A percentile compares a stretch with the other conserved stretches of the same genome.
Evolutionary conservation across 345 rosid genomes (phyloP).

Genomic region (Nephelium lappaceum): DNA sequence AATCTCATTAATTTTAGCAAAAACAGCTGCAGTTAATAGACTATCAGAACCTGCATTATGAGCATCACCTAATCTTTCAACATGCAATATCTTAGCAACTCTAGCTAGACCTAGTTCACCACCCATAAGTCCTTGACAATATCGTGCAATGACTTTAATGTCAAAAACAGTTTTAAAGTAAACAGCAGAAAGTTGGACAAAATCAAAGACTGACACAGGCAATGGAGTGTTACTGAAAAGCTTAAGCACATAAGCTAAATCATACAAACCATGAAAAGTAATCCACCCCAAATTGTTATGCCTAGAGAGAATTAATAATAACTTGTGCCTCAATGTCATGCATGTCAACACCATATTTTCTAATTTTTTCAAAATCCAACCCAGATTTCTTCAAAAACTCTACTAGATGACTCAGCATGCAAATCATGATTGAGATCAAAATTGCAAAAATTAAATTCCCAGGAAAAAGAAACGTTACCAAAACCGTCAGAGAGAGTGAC

Average conservation of each 20-base stretch:
- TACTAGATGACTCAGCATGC: background rate
- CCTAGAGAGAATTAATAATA: background rate
- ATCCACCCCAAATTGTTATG: background rate
- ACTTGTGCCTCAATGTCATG: background rate
- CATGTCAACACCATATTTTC: background rate
- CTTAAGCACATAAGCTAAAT: background rate
- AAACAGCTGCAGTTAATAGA: too few relatives aligned
- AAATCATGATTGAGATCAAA: background rate
- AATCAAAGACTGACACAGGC: background rate
- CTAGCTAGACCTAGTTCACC: too few relatives aligned
- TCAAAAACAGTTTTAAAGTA: too few relatives aligned
- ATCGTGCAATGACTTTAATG: too few relatives aligned
- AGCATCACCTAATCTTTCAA: too few relatives aligned
- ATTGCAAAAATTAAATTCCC: conserved; percentile 8
- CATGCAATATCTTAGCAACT: too few relatives aligned
- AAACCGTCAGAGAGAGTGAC: background rate
- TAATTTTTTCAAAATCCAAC: background rate
- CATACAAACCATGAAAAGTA: conserved; percentile 1
- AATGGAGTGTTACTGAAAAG: background rate
- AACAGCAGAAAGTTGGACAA: background rate
- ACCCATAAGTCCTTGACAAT: too few relatives aligned
- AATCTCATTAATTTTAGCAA: too few relatives aligned
- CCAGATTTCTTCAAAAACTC: background rate
- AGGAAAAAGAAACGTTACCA: background rate
- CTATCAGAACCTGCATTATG: too few relatives aligned